phyloP scores from a whole-genome alignment of 129 eudicot genomes.

The Lonicera japonica region DNA sequence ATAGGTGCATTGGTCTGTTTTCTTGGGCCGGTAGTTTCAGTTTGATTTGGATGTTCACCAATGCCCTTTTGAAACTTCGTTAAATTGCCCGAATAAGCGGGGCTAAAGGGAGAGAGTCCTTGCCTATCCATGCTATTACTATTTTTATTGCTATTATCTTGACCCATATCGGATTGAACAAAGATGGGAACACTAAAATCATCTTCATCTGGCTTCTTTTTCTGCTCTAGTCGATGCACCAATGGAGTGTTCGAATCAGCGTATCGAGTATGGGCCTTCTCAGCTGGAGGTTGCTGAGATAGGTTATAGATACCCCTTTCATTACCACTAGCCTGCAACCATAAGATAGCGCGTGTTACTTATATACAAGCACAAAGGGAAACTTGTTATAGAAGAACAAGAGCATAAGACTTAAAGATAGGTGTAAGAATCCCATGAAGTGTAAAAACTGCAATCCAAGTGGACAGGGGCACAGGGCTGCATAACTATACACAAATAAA shows the following conservation, averaged over 20 bases:
- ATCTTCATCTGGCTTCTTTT: constrained; percentile 58
- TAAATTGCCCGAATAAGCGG: constrained; percentile 16
- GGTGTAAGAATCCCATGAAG: neutral
- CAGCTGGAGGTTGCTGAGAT: constrained; percentile 38
- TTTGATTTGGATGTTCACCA: constrained; percentile 22
- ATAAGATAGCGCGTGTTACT: neutral
- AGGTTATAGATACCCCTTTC: constrained; percentile 43
- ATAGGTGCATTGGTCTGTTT: constrained; percentile 34
- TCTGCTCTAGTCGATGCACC: constrained; percentile 37
- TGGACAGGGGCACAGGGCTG: too few relatives aligned
- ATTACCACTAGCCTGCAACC: constrained; percentile 48
- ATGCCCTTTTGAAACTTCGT: constrained; percentile 19
- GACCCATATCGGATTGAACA: constrained; percentile 38
- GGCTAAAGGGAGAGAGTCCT: constrained; percentile 22
- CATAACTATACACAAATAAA: too few relatives aligned
- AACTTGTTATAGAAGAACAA: neutral
- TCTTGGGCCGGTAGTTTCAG: constrained; percentile 12
- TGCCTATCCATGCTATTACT: constrained; percentile 28
- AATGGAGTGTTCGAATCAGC: constrained; percentile 34
- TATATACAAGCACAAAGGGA: neutral
- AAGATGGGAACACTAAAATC: constrained; percentile 78
- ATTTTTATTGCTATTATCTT: constrained; percentile 20
- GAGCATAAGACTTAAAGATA: neutral
- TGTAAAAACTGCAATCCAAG: neutral
- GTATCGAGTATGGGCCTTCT: constrained; percentile 29